Evolutionary conservation across 768 basidiomycete genomes (phyloP), one percentile per base, ranked within the genome.

Genomic region (Bullera alba): DNA sequence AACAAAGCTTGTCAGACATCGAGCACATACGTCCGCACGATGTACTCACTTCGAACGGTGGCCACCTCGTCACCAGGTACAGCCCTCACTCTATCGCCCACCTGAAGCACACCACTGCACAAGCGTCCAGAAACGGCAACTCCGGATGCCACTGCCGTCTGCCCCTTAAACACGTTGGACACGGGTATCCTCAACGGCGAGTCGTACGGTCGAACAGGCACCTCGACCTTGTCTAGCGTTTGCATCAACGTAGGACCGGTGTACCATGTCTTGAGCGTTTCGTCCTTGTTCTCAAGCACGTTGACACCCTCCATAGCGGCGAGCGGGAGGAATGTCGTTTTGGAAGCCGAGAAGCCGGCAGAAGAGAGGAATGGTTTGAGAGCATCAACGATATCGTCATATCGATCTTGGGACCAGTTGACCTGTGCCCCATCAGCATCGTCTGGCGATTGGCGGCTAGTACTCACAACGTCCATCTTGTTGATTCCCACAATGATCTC

Each of bases 401-500:
- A 99, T 36, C 95, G 84, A 47, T 77, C 77, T 61, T 82, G 77
- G 3, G 81, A 80, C 89, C 90, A 97, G 44, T 80, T 75, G n/a
- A 96, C 91, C 91, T 96, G 61, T 4, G 19, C 7, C 12, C 36
- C 6, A 46, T 30, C 15, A 51, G 19, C 27, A 44, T 15, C 0
- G 27, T 34, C 3, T 37, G 5, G 17, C 45, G 42, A 48, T 22
- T 28, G 22, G 6, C 26, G 28, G 45, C 36, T 21, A 35, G 5
- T 21, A 72, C 78, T 46, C 48, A 90, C 92, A 73, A 85, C 80
- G 69, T 99, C 95, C 30, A 99, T 75, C 74, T 99, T 99, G 76
- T 97, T 99, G 51, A 99, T 78, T 0, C 91, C 91, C 15, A 93
- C 84, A 19, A 97, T 79, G 17, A 96, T 80, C 65, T 95, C 89